Base-by-base conservation (phyloP, 2,329 filamentous ascomycete species). In the Ophiostoma triangulosporum region DNA sequence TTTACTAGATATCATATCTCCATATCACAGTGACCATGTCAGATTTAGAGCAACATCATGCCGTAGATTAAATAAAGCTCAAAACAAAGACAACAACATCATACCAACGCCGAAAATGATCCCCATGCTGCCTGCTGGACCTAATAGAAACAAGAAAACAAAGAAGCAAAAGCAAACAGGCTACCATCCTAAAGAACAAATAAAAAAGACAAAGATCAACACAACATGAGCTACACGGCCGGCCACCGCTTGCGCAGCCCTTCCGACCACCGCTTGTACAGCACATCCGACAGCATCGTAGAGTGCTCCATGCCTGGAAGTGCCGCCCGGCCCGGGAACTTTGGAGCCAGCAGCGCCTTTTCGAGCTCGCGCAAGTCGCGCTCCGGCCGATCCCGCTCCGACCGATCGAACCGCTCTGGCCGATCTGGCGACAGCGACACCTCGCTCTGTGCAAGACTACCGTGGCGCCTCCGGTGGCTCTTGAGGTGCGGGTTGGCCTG, bases 231-330 rank as follows among this genome's bases (percentile, higher is more conserved):
- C 32, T 38, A 59, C 3, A 60, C 56, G 6, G 57, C 58, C 1
- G 59, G 58, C 58, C 57, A 62, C 1, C 60, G 57, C 33, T n/a
- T n/a, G 7, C 83, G 81, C 61, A 97, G 71, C 1, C 88, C 89
- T 55, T 94, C 87, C 3, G 84, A 81, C 93, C 93, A 98, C 43
- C 91, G 80, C 15, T 83, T 81, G 69, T 96, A 97, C 20, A 98
- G 77, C 20, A 95, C 87, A 65, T 96, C 89, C 1, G 87, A 88
- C 35, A 97, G 74, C 64, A 95, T 81, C 64, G 88, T 88, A 59
- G 85, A 86, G 68, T 96, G 91, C 67, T 96, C 90, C 87, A 96
- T 91, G 2, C 89, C 91, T 1, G 81, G 77, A 48, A 69, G 68
- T 2, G 75, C 64, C 51, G 75, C 70, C 36, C 74, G 73, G 1